Evolutionary conservation across 352 stramenopile species (phyloP).

Genomic region (Globisporangium megalacanthum): DNA sequence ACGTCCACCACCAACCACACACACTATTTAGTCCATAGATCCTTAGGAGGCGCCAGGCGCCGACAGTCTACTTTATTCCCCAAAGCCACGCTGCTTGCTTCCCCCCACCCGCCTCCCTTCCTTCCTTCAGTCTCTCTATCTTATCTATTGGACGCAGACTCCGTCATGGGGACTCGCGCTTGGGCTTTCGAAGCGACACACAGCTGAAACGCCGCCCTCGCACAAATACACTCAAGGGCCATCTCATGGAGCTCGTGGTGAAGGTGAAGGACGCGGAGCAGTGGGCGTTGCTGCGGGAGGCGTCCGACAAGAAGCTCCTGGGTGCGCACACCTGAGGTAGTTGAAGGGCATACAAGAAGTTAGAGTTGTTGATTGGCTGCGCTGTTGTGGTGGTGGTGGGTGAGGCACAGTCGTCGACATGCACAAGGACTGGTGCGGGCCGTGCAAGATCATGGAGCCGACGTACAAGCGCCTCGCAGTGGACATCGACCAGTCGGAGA

Average conservation of each 20-base stretch:
- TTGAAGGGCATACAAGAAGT: background rate
- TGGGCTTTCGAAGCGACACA: background rate
- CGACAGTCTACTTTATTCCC: background rate
- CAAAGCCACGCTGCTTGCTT: too few species aligned
- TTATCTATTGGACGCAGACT: background rate
- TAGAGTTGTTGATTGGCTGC: background rate
- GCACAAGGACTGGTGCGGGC: conserved; percentile 68
- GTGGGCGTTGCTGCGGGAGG: conserved; percentile 43
- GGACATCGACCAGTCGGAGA: conserved; percentile 54
- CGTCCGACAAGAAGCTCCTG: conserved; percentile 59
- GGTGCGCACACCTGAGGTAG: conserved; percentile 16
- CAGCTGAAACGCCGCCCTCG: too few species aligned
- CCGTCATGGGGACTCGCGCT: too few species aligned
- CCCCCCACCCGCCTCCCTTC: background rate
- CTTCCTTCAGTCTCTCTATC: background rate
- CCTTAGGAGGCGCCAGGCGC: background rate
- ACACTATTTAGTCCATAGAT: background rate
- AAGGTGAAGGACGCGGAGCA: conserved; percentile 61
- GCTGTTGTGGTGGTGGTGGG: background rate
- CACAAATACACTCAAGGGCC: background rate
- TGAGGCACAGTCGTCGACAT: conserved; percentile 44
- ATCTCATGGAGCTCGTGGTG: conserved; percentile 49
- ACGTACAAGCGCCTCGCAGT: conserved; percentile 60
- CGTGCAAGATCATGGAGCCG: conserved; percentile 72
- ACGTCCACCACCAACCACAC: background rate